Percentiles rank a stretch among this genome's conserved stretches.
Conservation (phyloP, 192 early-diverging fungal species). For the Rhizoclosmatium globosum region DNA sequence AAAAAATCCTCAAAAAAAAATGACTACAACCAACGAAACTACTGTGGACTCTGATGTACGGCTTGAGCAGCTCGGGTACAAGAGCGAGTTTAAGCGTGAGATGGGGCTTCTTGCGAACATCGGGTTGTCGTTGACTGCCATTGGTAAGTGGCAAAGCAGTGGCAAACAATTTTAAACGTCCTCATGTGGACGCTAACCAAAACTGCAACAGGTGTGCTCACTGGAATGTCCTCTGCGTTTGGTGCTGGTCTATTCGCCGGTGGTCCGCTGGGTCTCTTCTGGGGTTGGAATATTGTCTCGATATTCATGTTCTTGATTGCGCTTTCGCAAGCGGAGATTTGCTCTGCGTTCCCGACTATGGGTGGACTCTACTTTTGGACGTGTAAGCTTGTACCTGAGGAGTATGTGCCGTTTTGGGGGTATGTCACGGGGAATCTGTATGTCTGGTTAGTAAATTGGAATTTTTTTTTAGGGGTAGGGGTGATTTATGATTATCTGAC, state of each 20-base stretch:
- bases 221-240: neutral
- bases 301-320: neutral
- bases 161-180: no score
- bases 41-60: neutral
- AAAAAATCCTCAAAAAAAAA: no score
- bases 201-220: neutral
- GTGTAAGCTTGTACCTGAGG: neutral
- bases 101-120: neutral
- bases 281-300: neutral
- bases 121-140: neutral
- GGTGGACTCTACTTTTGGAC: neutral
- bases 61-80: neutral
- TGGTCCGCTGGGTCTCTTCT: neutral
- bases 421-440: neutral
- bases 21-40: neutral
- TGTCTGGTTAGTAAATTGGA: neutral
- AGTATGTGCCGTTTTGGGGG: neutral
- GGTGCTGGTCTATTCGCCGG: neutral
- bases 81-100: constrained; percentile 1
- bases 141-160: neutral
- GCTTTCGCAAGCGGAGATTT: neutral
- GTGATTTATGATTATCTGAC: no score
- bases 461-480: no score
- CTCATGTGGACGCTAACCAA: no score
- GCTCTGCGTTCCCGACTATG: constrained; percentile 7